These are phyloP conservation scores for Neurospora tetrasperma DNA, from an alignment of 495 filamentous ascomycete species.

Conservation along the genomic window DNA sequence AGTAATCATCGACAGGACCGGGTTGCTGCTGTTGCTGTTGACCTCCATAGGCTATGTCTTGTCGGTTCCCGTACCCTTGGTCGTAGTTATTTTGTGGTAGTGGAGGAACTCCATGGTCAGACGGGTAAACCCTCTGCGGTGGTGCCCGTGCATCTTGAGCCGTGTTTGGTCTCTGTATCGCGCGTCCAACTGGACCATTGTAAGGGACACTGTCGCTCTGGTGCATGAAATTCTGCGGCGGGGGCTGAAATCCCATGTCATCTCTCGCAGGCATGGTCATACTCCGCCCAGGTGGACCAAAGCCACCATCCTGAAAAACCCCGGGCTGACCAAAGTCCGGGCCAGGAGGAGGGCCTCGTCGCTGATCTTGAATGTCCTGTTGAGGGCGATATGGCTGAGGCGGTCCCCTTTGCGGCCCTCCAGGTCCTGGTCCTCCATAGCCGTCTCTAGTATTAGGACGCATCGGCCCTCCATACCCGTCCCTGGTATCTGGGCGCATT, in stretches of 20 bases:
- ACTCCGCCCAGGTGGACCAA: slow-evolving; percentile 35
- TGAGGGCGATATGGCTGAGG: slow-evolving; percentile 25
- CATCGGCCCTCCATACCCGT: slow-evolving; percentile 24
- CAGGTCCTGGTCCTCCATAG: slow-evolving; percentile 23
- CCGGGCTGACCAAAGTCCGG: slow-evolving; percentile 20
- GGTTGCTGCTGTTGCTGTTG: slow-evolving; percentile 23
- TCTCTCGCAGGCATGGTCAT: slow-evolving; percentile 45
- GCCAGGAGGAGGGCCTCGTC: slow-evolving; percentile 29
- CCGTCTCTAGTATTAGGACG: slow-evolving; percentile 13
- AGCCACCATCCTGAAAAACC: slow-evolving; percentile 26
- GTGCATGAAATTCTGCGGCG: slow-evolving; percentile 13
- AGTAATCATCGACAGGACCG: slow-evolving; percentile 40
- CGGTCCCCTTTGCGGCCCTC: slow-evolving; percentile 27
- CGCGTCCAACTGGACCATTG: slow-evolving; percentile 31
- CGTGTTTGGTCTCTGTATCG: slow-evolving; percentile 35
- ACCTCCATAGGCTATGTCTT: slow-evolving; percentile 15
- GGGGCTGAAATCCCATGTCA: slow-evolving; percentile 21
- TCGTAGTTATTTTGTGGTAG: slow-evolving; percentile 19
- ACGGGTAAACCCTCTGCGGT: slow-evolving; percentile 35
- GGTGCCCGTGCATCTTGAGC: slow-evolving; percentile 38
- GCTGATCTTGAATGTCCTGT: slow-evolving; percentile 30
- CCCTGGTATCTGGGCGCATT: slow-evolving; percentile 18
- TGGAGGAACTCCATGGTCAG: slow-evolving; percentile 28
- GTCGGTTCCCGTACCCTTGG: slow-evolving; percentile 12
- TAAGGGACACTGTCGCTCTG: slow-evolving; percentile 32